phyloP scores from a whole-genome alignment of 805 yeast genomes.

The Cyberlindnera galapagoensis region DNA sequence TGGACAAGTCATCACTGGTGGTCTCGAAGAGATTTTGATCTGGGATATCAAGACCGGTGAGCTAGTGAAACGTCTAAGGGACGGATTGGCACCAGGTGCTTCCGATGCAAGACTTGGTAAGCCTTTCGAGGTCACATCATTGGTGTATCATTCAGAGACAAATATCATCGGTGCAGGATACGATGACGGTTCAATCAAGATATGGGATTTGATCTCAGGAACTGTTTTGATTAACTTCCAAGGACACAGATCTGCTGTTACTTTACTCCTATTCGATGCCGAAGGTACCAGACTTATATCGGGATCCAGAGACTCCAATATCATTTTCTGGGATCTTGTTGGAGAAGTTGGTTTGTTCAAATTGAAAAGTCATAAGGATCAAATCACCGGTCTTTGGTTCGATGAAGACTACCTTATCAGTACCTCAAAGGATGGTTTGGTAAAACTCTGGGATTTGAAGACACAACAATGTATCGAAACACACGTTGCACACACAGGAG shows the following conservation, averaged over 20 bases:
- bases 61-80: constrained; percentile 45
- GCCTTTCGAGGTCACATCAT: constrained; percentile 55
- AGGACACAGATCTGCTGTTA: constrained; percentile 87
- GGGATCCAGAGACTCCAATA: constrained; percentile 79
- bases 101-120: constrained; percentile 53
- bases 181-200: constrained; percentile 78
- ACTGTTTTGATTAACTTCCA: constrained; percentile 73
- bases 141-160: constrained; percentile 54
- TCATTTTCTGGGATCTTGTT: constrained; percentile 92
- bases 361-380: constrained; percentile 83
- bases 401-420: constrained; percentile 59
- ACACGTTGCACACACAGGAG: constrained; percentile 88
- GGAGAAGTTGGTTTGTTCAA: constrained; percentile 86
- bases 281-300: constrained; percentile 82
- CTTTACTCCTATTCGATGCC: constrained; percentile 60
- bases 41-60: constrained; percentile 96
- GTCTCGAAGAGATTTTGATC: constrained; percentile 74
- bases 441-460: constrained; percentile 90
- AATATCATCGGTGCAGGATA: constrained; percentile 85
- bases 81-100: constrained; percentile 68
- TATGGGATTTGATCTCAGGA: constrained; percentile 86
- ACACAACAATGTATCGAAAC: constrained; percentile 90
- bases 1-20: constrained; percentile 74
- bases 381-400: constrained; percentile 69
- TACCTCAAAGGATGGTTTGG: constrained; percentile 81